phyloP scores from a whole-genome alignment of 192 early-diverging fungal species.

The Linnemannia schmuckeri region DNA sequence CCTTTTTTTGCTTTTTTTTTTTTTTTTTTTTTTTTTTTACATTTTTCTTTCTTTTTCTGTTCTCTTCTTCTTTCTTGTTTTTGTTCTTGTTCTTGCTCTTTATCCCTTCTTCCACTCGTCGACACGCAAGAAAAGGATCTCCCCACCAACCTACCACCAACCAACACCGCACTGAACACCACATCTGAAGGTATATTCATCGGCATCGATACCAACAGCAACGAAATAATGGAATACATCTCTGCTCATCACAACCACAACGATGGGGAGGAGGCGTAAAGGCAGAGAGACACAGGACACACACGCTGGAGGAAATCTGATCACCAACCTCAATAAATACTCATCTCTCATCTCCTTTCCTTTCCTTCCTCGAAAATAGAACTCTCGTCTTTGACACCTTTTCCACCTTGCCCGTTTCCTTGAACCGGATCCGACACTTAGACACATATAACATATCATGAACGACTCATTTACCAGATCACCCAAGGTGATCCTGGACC shows the following conservation, averaged over 20 bases:
- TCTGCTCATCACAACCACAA: background rate
- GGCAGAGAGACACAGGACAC: background rate
- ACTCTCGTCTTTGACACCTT: background rate
- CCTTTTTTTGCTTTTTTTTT: background rate
- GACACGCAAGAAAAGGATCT: conserved; percentile 11
- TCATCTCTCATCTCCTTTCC: background rate
- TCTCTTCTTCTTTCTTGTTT: background rate
- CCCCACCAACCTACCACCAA: background rate
- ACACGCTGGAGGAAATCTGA: conserved; percentile 2
- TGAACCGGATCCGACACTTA: conserved; percentile 7
- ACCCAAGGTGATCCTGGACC: conserved; percentile 73
- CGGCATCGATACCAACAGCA: background rate
- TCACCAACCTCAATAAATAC: background rate
- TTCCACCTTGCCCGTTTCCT: background rate
- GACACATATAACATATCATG: conserved; percentile 58
- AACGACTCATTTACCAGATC: conserved; percentile 74
- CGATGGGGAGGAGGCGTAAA: background rate
- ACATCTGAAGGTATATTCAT: background rate
- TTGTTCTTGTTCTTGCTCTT: background rate
- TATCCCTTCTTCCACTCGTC: conserved; percentile 8
- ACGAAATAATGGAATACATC: background rate
- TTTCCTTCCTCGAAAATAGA: background rate
- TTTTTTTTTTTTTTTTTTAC: background rate
- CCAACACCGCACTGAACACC: background rate
- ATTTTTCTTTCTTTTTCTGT: background rate